These are phyloP conservation scores for Talaromyces funiculosus DNA, from an alignment of 2,329 filamentous ascomycete species.

Conservation along the genomic window DNA sequence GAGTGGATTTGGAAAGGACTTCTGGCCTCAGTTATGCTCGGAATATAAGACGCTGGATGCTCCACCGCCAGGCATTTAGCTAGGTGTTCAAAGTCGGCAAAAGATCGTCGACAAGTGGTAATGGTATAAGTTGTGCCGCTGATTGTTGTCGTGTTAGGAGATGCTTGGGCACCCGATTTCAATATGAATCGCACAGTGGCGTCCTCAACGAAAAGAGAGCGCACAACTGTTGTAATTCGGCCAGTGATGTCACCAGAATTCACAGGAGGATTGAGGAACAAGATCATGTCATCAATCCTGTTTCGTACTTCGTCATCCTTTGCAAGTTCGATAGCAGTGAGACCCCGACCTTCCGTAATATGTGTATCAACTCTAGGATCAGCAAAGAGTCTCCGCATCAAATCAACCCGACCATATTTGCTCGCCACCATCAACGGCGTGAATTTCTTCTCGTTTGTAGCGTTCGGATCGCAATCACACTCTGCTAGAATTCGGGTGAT, in stretches of 20 bases:
- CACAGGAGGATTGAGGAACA: conserved; percentile 62
- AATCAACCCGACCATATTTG: conserved; percentile 93
- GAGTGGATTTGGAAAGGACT: conserved; percentile 92
- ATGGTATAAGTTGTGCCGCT: conserved; percentile 69
- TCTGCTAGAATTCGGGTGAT: conserved; percentile 69
- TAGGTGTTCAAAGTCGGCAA: conserved; percentile 86
- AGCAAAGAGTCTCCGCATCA: conserved; percentile 80
- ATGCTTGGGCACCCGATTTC: conserved; percentile 78
- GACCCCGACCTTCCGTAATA: conserved; percentile 74
- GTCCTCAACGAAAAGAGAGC: conserved; percentile 96
- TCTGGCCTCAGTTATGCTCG: conserved; percentile 67
- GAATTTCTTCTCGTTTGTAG: conserved; percentile 89
- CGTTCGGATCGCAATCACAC: conserved; percentile 94
- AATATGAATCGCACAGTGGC: conserved; percentile 86
- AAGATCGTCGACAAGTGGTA: conserved; percentile 83
- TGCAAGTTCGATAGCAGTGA: conserved; percentile 91
- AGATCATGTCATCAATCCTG: conserved; percentile 85
- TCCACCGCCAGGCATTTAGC: conserved; percentile 77
- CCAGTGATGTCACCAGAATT: conserved; percentile 60
- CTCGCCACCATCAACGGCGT: conserved; percentile 97
- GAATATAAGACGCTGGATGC: conserved; percentile 93
- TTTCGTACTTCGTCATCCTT: conserved; percentile 98
- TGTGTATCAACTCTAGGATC: conserved; percentile 82
- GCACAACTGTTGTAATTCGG: conserved; percentile 84
- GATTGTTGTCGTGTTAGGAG: conserved; percentile 22